Percentiles rank a stretch among this genome's conserved stretches.
Evolutionary conservation across 139 green algal species (phyloP).

Genomic region (Edaphochlamys debaryana): DNA sequence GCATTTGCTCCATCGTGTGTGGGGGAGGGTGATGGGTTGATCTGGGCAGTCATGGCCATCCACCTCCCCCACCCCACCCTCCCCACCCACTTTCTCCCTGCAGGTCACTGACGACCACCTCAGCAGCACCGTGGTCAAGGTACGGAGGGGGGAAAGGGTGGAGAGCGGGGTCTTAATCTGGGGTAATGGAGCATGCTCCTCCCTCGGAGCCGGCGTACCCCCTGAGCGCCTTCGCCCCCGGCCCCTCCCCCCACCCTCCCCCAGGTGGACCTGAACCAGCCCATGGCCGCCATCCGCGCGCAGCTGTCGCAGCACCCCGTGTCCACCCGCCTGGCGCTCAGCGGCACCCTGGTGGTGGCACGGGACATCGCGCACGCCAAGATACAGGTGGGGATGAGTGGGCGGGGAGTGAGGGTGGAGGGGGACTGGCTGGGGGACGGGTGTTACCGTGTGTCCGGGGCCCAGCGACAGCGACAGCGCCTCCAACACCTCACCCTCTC

Average conservation of each 20-base stretch:
- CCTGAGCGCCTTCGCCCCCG: too few species aligned
- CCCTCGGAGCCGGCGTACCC: too few species aligned
- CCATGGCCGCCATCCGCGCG: constrained; percentile 50
- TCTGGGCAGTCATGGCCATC: too few species aligned
- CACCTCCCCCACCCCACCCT: too few species aligned
- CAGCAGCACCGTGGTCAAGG: constrained; percentile 48
- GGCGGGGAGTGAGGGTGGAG: background rate
- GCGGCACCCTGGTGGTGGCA: constrained; percentile 55
- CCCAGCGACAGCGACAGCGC: too few species aligned
- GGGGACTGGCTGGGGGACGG: background rate
- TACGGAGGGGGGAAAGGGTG: too few species aligned
- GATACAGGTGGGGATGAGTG: constrained; percentile 42
- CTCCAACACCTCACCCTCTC: too few species aligned
- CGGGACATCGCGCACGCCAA: constrained; percentile 64
- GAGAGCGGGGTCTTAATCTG: too few species aligned
- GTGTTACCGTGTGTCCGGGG: background rate
- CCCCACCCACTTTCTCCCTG: too few species aligned
- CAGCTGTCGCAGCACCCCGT: constrained; percentile 49
- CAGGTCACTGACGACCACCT: constrained; percentile 54
- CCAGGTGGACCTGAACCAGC: constrained; percentile 58
- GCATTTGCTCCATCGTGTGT: too few species aligned
- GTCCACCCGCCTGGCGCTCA: constrained; percentile 57
- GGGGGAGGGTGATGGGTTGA: too few species aligned
- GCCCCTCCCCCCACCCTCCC: background rate
- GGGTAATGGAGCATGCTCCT: too few species aligned